Evolutionary conservation across 768 basidiomycete genomes (phyloP).

Genomic region (Coprinopsis strossmayeri): DNA sequence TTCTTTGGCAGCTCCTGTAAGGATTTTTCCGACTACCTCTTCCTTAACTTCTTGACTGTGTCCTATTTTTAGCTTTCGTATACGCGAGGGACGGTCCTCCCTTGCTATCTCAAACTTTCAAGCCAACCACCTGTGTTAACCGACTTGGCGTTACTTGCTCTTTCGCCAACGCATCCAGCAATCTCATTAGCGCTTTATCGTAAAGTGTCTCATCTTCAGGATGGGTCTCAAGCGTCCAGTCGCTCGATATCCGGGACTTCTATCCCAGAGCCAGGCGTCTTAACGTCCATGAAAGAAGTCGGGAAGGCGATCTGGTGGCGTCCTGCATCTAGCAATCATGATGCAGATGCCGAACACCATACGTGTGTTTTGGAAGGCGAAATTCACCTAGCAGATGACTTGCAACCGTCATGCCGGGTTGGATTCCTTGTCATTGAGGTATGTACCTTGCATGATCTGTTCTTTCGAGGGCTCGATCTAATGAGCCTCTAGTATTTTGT

Average conservation of each 20-base stretch:
- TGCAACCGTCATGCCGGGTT: conserved; percentile 12
- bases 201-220: background rate
- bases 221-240: background rate
- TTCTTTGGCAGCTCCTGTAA: conserved; percentile 20
- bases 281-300: conserved; percentile 3
- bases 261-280: background rate
- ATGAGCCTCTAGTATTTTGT: too few relatives aligned
- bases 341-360: background rate
- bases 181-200: background rate
- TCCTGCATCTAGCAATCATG: conserved; percentile 6
- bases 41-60: background rate
- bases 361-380: conserved; percentile 16
- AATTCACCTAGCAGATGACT: conserved; percentile 15
- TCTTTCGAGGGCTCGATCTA: too few relatives aligned
- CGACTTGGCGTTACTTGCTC: conserved; percentile 3
- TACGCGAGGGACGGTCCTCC: conserved; percentile 19
- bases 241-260: background rate
- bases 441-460: too few relatives aligned
- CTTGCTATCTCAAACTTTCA: conserved; percentile 16
- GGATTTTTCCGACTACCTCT: background rate
- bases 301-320: conserved; percentile 15
- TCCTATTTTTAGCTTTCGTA: conserved; percentile 14
- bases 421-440: conserved; percentile 14
- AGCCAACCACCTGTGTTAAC: conserved; percentile 8
- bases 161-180: background rate